phyloP scores from a whole-genome alignment of 805 yeast genomes.

The Starmerella asiatica region DNA sequence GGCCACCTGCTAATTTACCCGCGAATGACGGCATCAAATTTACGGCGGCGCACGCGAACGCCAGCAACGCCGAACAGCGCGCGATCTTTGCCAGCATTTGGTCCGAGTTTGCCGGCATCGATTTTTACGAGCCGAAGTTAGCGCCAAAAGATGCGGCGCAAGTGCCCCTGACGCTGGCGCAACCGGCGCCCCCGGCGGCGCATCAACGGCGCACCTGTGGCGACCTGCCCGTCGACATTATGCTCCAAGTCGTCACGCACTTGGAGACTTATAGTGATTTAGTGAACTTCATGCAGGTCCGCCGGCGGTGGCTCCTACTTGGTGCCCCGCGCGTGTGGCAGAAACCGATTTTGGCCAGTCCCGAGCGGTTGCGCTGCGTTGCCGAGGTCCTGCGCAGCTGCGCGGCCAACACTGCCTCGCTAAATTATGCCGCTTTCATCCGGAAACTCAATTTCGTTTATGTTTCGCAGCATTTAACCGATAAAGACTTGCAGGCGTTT shows the following conservation, averaged over 20 bases:
- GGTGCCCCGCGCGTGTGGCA: conserved; percentile 72
- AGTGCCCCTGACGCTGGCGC: too few species aligned
- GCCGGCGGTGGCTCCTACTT: conserved; percentile 70
- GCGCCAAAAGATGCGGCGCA: too few species aligned
- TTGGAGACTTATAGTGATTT: conserved; percentile 19
- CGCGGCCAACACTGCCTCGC: not conserved
- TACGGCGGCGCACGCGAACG: too few species aligned
- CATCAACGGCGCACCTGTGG: conserved; percentile 8
- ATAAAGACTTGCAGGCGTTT: conserved; percentile 48
- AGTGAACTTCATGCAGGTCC: conserved; percentile 42
- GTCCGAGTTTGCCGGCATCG: too few species aligned
- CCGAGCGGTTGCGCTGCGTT: not conserved
- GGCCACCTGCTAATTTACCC: too few species aligned
- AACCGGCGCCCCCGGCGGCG: not conserved
- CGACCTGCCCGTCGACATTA: conserved; percentile 36
- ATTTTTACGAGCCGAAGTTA: too few species aligned
- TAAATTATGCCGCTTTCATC: conserved; percentile 39
- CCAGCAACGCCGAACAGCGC: too few species aligned
- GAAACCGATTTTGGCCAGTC: conserved; percentile 27
- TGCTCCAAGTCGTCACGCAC: conserved; percentile 18
- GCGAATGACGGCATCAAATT: too few species aligned
- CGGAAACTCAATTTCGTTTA: conserved; percentile 69
- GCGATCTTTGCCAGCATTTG: too few species aligned
- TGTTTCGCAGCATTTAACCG: conserved; percentile 54
- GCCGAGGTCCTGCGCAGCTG: not conserved